These are phyloP conservation scores for Colletotrichum acutatum DNA, from an alignment of 2,329 filamentous ascomycete species.

Conservation along the genomic window DNA sequence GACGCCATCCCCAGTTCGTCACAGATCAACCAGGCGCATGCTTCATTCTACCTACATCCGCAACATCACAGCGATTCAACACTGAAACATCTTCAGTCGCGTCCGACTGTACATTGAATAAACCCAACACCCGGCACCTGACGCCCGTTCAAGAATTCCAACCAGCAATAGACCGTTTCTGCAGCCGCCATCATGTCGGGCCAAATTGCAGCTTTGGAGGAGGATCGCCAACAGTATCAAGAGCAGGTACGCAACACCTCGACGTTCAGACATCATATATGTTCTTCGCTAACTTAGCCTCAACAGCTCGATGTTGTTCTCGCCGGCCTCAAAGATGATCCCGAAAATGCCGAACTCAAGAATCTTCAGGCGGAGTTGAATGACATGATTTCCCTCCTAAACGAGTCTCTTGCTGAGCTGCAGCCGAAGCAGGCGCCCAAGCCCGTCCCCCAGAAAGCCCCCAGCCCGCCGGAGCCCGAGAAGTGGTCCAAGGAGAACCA, in stretches of 20 bases:
- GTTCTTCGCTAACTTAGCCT: constrained; percentile 34
- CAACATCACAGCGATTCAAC: background rate
- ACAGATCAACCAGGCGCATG: background rate
- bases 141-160: background rate
- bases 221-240: constrained; percentile 65
- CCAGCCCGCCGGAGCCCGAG: constrained; percentile 67
- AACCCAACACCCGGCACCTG: background rate
- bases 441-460: constrained; percentile 51
- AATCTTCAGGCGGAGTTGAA: constrained; percentile 84
- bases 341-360: constrained; percentile 81
- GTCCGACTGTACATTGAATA: background rate
- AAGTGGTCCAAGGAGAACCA: constrained; percentile 87
- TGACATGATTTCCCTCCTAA: constrained; percentile 81
- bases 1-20: background rate
- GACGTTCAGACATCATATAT: background rate
- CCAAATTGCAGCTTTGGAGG: constrained; percentile 57
- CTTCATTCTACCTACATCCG: background rate
- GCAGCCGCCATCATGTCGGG: constrained; percentile 31
- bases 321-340: constrained; percentile 80
- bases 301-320: constrained; percentile 80
- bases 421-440: constrained; percentile 66
- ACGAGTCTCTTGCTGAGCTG: constrained; percentile 84
- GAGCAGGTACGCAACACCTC: constrained; percentile 59
- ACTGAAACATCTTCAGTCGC: background rate
- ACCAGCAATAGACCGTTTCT: background rate